A percentile compares a stretch with the other conserved stretches of the same genome.
Evolutionary conservation across 2,329 filamentous ascomycete species (phyloP).

Genomic region (Trichophyton simii): DNA sequence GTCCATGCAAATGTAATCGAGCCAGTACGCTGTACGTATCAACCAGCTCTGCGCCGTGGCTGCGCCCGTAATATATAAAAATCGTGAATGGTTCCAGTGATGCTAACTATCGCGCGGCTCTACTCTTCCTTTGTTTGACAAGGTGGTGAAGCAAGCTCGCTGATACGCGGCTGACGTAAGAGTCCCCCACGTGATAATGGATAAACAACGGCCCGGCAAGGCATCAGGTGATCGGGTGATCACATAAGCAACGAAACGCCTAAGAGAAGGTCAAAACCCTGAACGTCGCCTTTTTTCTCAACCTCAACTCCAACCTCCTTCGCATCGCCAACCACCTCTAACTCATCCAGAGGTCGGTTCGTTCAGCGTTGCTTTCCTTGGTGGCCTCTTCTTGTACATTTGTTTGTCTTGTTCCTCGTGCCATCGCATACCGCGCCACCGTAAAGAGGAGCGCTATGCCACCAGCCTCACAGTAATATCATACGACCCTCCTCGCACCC

Average conservation of each 20-base stretch:
- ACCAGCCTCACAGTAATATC: slow-evolving; percentile 1
- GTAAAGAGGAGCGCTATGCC: slow-evolving; percentile 1
- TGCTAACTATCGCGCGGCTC: too few relatives aligned
- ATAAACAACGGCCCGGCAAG: neutral
- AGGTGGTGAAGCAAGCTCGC: neutral
- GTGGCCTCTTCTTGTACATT: neutral
- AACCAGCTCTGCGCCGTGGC: neutral
- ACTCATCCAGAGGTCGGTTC: too few relatives aligned
- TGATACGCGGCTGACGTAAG: neutral
- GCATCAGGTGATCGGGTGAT: neutral
- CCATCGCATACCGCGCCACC: neutral
- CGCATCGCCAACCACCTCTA: neutral
- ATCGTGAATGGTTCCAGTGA: too few relatives aligned
- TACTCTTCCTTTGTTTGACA: neutral
- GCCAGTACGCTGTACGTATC: neutral
- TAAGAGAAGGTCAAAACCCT: neutral
- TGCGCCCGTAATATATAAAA: too few relatives aligned
- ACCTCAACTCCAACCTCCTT: neutral
- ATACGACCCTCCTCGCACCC: neutral
- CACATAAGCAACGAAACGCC: neutral
- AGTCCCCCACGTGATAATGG: neutral
- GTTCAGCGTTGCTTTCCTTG: too few relatives aligned
- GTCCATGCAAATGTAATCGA: neutral
- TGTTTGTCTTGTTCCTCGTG: neutral
- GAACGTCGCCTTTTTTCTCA: neutral